A percentile compares a stretch with the other conserved stretches of the same genome.
These are phyloP conservation scores for Cicer judaicum DNA, from an alignment of 306 rosid species.

Conservation along the genomic window DNA sequence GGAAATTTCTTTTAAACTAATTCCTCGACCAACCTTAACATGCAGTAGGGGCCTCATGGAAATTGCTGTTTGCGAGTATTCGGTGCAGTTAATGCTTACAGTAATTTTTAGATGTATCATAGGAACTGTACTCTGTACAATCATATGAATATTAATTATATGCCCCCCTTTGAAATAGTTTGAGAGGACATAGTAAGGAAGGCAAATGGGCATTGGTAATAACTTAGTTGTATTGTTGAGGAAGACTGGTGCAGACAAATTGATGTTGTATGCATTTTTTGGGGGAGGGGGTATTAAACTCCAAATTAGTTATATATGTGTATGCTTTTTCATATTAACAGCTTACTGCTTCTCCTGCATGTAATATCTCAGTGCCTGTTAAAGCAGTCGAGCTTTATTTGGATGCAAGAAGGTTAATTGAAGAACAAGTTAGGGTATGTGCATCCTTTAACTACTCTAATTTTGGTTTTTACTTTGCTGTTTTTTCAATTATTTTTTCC, in stretches of 20 bases:
- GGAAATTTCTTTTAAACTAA: not conserved
- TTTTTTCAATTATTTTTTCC: not conserved
- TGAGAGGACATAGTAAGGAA: not conserved
- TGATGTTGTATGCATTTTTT: not conserved
- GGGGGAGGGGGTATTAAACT: not conserved
- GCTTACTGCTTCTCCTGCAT: constrained; percentile 44
- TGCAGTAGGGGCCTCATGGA: constrained; percentile 3
- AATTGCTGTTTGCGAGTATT: constrained; percentile 15
- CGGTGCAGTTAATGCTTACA: not conserved
- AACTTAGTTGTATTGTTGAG: not conserved
- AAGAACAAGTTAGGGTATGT: constrained; percentile 80
- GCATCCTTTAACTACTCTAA: constrained; percentile 28
- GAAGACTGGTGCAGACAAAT: constrained; percentile 14
- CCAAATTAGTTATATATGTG: constrained; percentile 3
- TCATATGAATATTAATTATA: not conserved
- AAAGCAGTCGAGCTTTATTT: constrained; percentile 79
- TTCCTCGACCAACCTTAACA: not conserved
- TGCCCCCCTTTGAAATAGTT: not conserved
- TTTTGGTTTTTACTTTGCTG: constrained; percentile 23
- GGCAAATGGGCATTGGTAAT: not conserved
- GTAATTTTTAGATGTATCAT: not conserved
- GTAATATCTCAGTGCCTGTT: constrained; percentile 70
- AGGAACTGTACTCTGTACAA: not conserved
- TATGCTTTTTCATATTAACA: constrained; percentile 19
- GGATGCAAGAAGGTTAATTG: constrained; percentile 78